Percentiles rank a stretch among this genome's conserved stretches.
Evolutionary conservation across 108 stramenopile genomes (phyloP).

Genomic region (Stephanodiscus minutulus): DNA sequence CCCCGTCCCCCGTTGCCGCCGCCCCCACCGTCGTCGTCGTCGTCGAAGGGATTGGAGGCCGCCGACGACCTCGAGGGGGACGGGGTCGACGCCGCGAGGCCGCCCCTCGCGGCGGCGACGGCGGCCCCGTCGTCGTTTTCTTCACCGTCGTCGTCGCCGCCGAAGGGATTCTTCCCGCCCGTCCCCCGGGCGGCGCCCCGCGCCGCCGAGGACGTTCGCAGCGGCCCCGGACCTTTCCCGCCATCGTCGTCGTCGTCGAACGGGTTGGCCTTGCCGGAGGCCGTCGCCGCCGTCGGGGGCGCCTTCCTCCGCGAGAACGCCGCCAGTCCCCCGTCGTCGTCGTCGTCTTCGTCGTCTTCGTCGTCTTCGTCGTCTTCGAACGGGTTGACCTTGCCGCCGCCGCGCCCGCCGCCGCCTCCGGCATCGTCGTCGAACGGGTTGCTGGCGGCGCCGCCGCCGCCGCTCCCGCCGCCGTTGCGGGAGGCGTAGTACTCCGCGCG

Average conservation of each 20-base stretch:
- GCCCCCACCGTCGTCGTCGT: slow-evolving; percentile 14
- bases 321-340: slow-evolving; percentile 9
- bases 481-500: slow-evolving; percentile 26
- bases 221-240: too few relatives aligned
- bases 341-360: slow-evolving; percentile 23
- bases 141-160: background rate
- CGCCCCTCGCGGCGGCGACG: too few relatives aligned
- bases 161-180: slow-evolving; percentile 20
- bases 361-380: slow-evolving; percentile 32
- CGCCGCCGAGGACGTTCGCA: too few relatives aligned
- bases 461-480: background rate
- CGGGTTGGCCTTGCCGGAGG: background rate
- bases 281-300: slow-evolving; percentile 8
- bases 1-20: background rate
- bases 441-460: background rate
- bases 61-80: background rate
- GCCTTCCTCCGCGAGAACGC: slow-evolving; percentile 17
- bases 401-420: background rate
- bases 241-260: slow-evolving; percentile 6
- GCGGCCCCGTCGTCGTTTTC: background rate
- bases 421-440: slow-evolving; percentile 37
- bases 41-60: slow-evolving; percentile 27
- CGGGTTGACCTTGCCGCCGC: slow-evolving; percentile 19
- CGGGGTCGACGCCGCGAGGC: too few relatives aligned
- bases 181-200: background rate